These are phyloP conservation scores for Apiospora marii DNA, from an alignment of 2,329 filamentous ascomycete genomes.

Conservation along the genomic window DNA sequence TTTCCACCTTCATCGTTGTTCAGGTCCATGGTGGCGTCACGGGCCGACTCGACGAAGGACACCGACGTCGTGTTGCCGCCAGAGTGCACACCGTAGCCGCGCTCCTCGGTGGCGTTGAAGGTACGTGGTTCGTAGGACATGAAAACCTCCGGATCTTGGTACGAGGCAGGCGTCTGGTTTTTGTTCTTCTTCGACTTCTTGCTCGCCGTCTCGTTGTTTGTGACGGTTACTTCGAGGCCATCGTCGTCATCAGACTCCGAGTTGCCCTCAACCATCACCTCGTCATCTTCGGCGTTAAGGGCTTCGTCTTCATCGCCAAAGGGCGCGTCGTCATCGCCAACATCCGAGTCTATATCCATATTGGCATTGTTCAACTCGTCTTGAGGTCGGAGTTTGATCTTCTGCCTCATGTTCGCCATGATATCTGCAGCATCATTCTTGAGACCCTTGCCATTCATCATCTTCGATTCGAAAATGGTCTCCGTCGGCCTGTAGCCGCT, in stretches of 20 bases:
- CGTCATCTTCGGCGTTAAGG: conserved; percentile 47
- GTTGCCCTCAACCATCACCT: conserved; percentile 44
- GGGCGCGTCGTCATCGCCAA: conserved; percentile 10
- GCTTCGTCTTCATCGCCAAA: conserved; percentile 33
- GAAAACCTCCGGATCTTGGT: conserved; percentile 88
- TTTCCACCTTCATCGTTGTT: conserved; percentile 85
- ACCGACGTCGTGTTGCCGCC: conserved; percentile 62
- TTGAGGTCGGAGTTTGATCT: conserved; percentile 56
- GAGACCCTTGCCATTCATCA: conserved; percentile 31
- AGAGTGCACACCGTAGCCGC: conserved; percentile 91
- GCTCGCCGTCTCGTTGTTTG: conserved; percentile 61
- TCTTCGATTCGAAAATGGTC: conserved; percentile 82
- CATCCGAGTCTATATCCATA: not conserved
- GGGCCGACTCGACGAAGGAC: conserved; percentile 83
- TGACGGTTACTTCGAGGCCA: conserved; percentile 75
- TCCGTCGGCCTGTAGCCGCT: conserved; percentile 89
- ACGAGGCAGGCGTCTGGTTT: conserved; percentile 55
- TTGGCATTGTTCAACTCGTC: conserved; percentile 40
- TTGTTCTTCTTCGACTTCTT: conserved; percentile 53
- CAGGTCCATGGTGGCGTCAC: conserved; percentile 89
- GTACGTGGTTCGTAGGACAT: conserved; percentile 93
- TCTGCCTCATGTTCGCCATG: conserved; percentile 63
- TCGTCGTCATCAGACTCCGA: conserved; percentile 63
- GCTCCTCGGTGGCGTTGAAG: conserved; percentile 84
- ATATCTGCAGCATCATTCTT: conserved; percentile 63